A percentile compares a stretch with the other conserved stretches of the same genome.
phyloP scores from a whole-genome alignment of 2,329 filamentous ascomycete species.

The Didymellaceae sp. region DNA sequence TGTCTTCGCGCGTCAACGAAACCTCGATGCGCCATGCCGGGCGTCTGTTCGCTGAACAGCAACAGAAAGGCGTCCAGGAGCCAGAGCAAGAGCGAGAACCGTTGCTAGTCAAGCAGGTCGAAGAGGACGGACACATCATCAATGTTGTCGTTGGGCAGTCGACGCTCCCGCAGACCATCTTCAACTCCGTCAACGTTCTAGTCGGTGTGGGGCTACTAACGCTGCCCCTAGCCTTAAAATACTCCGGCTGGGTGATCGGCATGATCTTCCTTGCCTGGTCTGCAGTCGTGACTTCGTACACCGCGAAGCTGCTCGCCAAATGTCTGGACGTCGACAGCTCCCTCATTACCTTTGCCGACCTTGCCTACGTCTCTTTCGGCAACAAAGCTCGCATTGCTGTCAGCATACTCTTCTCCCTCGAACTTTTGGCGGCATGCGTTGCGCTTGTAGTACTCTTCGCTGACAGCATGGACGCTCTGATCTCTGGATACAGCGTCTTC shows the following conservation, averaged over 20 bases:
- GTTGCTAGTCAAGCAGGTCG: conserved; percentile 85
- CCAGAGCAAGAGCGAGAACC: conserved; percentile 65
- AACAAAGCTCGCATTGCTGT: conserved; percentile 79
- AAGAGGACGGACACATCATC: conserved; percentile 82
- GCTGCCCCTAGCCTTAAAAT: conserved; percentile 84
- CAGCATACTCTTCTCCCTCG: conserved; percentile 84
- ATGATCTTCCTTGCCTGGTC: conserved; percentile 75
- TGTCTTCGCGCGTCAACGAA: conserved; percentile 63
- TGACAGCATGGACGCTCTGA: conserved; percentile 82
- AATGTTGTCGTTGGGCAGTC: conserved; percentile 88
- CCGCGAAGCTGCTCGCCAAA: conserved; percentile 81
- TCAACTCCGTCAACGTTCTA: conserved; percentile 94
- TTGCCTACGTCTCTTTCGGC: conserved; percentile 91
- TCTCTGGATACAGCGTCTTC: conserved; percentile 71
- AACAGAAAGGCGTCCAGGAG: conserved; percentile 50
- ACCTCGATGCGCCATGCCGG: conserved; percentile 64
- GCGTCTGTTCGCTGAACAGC: conserved; percentile 56
- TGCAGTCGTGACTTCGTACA: conserved; percentile 81
- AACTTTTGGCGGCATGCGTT: conserved; percentile 86
- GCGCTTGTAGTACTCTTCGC: conserved; percentile 92
- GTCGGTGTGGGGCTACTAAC: conserved; percentile 90
- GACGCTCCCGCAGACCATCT: conserved; percentile 93
- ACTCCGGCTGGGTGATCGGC: conserved; percentile 87
- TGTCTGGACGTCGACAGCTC: conserved; percentile 86
- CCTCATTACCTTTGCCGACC: conserved; percentile 91